Base-by-base conservation (phyloP, 2,329 filamentous ascomycete species). In the Emericellopsis cladophorae region DNA sequence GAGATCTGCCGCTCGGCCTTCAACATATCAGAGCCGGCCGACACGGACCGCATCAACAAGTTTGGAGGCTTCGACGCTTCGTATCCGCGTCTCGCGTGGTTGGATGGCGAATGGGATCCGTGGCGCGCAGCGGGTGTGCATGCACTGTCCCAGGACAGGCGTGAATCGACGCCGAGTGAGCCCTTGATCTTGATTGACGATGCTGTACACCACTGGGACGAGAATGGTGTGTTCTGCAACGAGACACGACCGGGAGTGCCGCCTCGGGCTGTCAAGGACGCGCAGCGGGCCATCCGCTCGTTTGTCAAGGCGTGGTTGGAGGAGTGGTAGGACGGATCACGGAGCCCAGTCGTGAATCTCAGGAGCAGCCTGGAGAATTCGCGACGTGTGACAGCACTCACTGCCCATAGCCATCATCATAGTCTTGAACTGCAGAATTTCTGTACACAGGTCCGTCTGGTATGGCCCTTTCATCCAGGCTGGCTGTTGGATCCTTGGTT, bases 71-170 rank as follows among this genome's bases (percentile, higher is more conserved):
- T 79, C 57, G 63, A 74, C 54, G 80, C 92, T 49, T 72, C 73
- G 36, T 88, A 86, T 54, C 74, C 80, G 1, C 79, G 86, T 2
- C 72, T 94, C 1, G 87, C 87, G 3, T 48, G 84, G 37, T 66
- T 94, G 32, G 85, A 88, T 45, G 86, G 86, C 23, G 74, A 84
- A 46, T 74, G 76, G 42, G 87, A 94, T 53, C 85, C 86, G 0
- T 94, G 87, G 87, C 73, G 81, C 16, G 75, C 77, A 0, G 83
- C 82, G 0, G 83, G 80, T 0, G 77, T 83, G 1, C 79, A 90
- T 38, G 80, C 79, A 1, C 70, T 76, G 14, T 72, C 41, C 4
- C 40, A 44, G 22, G 32, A 35, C 2, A 11, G 33, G 8, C 32
- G 44, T 5, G 29, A 46, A 11, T 44, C 42, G 10, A 44, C 44